These are phyloP conservation scores for Zhuliangozyma blackwelliae DNA, from an alignment of 1,139 yeast genomes.

Conservation along the genomic window DNA sequence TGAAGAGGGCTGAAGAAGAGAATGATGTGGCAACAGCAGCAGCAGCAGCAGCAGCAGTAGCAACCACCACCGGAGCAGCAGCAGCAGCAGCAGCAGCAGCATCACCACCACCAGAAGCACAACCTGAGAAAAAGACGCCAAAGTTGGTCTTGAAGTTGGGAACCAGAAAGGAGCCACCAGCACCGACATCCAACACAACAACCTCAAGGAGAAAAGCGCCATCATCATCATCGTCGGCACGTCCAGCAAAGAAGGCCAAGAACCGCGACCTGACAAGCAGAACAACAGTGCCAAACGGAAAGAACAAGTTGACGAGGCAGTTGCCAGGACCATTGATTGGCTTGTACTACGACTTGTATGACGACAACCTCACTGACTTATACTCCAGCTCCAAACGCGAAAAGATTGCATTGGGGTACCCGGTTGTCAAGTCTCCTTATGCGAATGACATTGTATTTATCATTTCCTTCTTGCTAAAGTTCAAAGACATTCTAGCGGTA, in stretches of 20 bases:
- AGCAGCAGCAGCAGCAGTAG: background rate
- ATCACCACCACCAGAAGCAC: background rate
- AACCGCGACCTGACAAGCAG: conserved; percentile 16
- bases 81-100: background rate
- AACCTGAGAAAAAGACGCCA: conserved; percentile 5
- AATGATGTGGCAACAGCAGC: background rate
- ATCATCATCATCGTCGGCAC: background rate
- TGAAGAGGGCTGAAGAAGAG: background rate
- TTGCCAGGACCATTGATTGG: conserved; percentile 41
- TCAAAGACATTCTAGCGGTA: conserved; percentile 28
- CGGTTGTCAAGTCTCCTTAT: conserved; percentile 28
- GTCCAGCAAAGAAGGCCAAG: background rate
- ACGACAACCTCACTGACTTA: conserved; percentile 24
- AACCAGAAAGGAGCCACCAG: conserved; percentile 1
- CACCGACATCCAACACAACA: background rate
- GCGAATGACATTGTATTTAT: conserved; percentile 44
- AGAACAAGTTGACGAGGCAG: conserved; percentile 29
- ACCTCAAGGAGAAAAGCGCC: conserved; percentile 1
- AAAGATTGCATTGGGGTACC: conserved; percentile 30
- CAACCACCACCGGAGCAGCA: background rate
- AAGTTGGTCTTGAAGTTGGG: conserved; percentile 5
- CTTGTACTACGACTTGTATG: conserved; percentile 34
- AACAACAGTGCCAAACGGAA: conserved; percentile 30
- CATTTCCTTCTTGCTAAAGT: conserved; percentile 42
- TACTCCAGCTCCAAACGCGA: conserved; percentile 19